These are phyloP conservation scores for Singerocomus rubriflavus DNA, from an alignment of 1,284 basidiomycete genomes.

Conservation along the genomic window DNA sequence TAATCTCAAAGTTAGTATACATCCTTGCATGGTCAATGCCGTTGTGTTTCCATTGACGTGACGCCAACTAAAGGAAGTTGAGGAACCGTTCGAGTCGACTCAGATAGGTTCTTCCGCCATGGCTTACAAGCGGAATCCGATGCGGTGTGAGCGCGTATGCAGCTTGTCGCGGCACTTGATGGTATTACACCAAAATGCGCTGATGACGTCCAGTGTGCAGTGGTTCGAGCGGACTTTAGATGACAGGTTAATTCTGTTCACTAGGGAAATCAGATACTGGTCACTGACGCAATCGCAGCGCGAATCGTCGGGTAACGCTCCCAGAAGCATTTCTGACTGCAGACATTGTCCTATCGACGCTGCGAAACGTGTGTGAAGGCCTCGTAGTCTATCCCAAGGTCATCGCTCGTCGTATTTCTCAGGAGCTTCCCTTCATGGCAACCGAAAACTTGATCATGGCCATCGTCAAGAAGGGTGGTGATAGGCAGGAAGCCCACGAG, in stretches of 20 bases:
- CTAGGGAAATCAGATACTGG: conserved; percentile 2
- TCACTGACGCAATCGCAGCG: conserved; percentile 45
- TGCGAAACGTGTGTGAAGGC: conserved; percentile 97
- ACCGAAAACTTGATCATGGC: conserved; percentile 99
- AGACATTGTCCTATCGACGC: conserved; percentile 92
- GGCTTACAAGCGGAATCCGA: conserved; percentile 99
- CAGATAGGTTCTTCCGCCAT: conserved; percentile 99
- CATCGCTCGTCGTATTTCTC: conserved; percentile 86
- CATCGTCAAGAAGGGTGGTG: conserved; percentile 92
- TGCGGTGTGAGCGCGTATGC: conserved; percentile 98
- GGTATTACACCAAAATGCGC: conserved; percentile 89
- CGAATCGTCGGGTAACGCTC: conserved; percentile 93
- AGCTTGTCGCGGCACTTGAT: conserved; percentile 91
- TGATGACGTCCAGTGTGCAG: conserved; percentile 90
- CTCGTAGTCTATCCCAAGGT: conserved; percentile 97
- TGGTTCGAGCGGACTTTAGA: conserved; percentile 98
- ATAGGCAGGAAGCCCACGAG: conserved; percentile 96
- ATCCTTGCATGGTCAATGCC: background rate
- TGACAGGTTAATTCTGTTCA: conserved; percentile 59
- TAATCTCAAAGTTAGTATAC: conserved; percentile 72
- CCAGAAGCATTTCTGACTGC: conserved; percentile 98
- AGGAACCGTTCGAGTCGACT: conserved; percentile 98
- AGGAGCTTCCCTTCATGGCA: conserved; percentile 99
- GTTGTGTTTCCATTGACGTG: conserved; percentile 10
- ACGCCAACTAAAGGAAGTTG: conserved; percentile 68